These are phyloP conservation scores for Craspedostauros australis DNA, from an alignment of 108 stramenopile genomes.

Conservation along the genomic window DNA sequence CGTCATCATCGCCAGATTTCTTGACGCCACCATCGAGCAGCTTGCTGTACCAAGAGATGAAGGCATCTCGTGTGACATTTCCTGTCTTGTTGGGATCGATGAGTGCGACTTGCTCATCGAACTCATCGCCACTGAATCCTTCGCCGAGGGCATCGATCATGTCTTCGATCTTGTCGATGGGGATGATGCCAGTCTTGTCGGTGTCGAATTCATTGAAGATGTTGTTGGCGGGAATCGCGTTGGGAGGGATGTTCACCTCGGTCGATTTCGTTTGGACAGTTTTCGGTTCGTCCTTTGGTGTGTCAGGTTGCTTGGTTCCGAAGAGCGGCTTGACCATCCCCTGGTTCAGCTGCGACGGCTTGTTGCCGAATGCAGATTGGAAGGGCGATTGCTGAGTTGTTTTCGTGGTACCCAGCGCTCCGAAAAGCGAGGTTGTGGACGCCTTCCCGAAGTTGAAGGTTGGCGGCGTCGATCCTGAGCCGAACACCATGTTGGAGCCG, in stretches of 20 bases:
- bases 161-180: constrained; percentile 34
- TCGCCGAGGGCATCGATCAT: constrained; percentile 62
- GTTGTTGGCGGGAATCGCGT: too few relatives aligned
- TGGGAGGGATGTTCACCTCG: too few relatives aligned
- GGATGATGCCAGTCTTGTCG: constrained; percentile 26
- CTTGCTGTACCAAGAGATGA: constrained; percentile 62
- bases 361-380: not conserved
- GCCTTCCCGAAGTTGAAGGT: constrained; percentile 3
- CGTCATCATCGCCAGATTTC: constrained; percentile 23
- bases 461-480: constrained; percentile 11
- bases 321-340: constrained; percentile 30
- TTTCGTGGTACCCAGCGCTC: not conserved
- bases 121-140: constrained; percentile 74
- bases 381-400: not conserved
- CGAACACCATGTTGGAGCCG: not conserved
- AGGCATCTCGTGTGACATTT: constrained; percentile 28
- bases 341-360: not conserved
- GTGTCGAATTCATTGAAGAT: constrained; percentile 46
- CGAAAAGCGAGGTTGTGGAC: constrained; percentile 1
- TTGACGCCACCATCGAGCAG: constrained; percentile 27
- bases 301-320: too few relatives aligned
- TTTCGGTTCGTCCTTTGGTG: not conserved
- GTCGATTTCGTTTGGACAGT: not conserved
- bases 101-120: constrained; percentile 43
- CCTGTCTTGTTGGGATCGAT: constrained; percentile 45